Evolutionary conservation across 1,284 basidiomycete species (phyloP).

Genomic region (Inonotus obliquus): DNA sequence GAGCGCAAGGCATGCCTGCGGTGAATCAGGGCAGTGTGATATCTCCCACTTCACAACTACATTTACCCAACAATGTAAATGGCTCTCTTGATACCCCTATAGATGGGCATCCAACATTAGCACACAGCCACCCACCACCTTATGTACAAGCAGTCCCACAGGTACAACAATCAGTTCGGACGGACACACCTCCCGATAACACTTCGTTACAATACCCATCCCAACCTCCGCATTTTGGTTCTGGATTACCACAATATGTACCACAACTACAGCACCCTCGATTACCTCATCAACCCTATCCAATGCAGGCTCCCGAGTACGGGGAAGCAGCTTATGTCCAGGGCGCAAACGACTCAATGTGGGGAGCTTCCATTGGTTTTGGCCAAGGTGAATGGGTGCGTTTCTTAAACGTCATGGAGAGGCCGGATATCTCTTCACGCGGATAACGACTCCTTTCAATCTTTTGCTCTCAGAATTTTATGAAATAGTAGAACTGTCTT

Average conservation of each 20-base stretch:
- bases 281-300: constrained; percentile 9
- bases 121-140: constrained; percentile 7
- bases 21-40: neutral
- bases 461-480: neutral
- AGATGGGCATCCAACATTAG: constrained; percentile 1
- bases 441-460: constrained; percentile 7
- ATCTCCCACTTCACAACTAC: constrained; percentile 5
- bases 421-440: constrained; percentile 25
- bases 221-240: neutral
- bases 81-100: neutral
- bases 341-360: constrained; percentile 33
- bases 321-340: constrained; percentile 16
- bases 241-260: constrained; percentile 7
- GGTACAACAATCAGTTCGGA: constrained; percentile 12
- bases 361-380: constrained; percentile 38
- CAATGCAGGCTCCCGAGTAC: constrained; percentile 15
- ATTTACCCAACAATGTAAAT: constrained; percentile 7
- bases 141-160: constrained; percentile 15
- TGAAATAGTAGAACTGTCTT: neutral
- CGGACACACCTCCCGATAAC: neutral
- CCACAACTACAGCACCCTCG: constrained; percentile 10
- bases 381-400: constrained; percentile 39
- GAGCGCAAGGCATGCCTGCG: neutral
- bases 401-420: constrained; percentile 44
- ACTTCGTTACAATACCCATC: constrained; percentile 2